Percentiles rank a stretch among this genome's conserved stretches.
These are phyloP conservation scores for Ehretia macrophylla DNA, from an alignment of 257 asterid genomes.

Conservation along the genomic window DNA sequence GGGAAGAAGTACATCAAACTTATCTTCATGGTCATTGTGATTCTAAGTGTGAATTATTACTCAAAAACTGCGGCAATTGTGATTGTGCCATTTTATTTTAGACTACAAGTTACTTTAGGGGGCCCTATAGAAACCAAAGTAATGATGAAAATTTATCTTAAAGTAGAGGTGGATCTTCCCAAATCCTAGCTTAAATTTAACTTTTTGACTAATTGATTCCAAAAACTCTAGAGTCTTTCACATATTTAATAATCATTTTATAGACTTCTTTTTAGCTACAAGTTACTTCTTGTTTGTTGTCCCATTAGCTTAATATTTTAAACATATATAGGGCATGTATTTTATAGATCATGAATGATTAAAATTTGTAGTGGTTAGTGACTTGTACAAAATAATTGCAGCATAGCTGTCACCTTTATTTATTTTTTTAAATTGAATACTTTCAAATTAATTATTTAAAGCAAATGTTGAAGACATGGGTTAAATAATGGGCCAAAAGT, in stretches of 20 bases:
- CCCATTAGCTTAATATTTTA: slow-evolving; percentile 13
- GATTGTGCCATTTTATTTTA: too few relatives aligned
- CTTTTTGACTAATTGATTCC: slow-evolving; percentile 45
- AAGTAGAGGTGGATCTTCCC: slow-evolving; percentile 19
- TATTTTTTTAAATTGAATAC: neutral
- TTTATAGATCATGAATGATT: slow-evolving; percentile 13
- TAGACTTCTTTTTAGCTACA: slow-evolving; percentile 23
- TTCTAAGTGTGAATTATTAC: too few relatives aligned
- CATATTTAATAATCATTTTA: neutral
- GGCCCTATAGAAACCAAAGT: too few relatives aligned
- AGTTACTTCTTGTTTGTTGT: slow-evolving; percentile 35
- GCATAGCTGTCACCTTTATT: neutral
- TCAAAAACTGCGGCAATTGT: too few relatives aligned
- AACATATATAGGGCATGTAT: slow-evolving; percentile 9
- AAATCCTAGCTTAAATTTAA: slow-evolving; percentile 19
- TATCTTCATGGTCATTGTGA: too few relatives aligned
- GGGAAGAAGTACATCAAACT: too few relatives aligned
- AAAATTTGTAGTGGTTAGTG: slow-evolving; percentile 9
- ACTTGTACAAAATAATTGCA: neutral
- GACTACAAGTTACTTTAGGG: too few relatives aligned
- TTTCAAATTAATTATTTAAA: too few relatives aligned
- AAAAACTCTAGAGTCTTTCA: slow-evolving; percentile 16
- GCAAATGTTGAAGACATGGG: neutral
- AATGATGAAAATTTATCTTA: neutral
- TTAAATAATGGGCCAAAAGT: neutral